These are phyloP conservation scores for Apiospora hydei DNA, from an alignment of 2,329 filamentous ascomycete species.

Conservation along the genomic window DNA sequence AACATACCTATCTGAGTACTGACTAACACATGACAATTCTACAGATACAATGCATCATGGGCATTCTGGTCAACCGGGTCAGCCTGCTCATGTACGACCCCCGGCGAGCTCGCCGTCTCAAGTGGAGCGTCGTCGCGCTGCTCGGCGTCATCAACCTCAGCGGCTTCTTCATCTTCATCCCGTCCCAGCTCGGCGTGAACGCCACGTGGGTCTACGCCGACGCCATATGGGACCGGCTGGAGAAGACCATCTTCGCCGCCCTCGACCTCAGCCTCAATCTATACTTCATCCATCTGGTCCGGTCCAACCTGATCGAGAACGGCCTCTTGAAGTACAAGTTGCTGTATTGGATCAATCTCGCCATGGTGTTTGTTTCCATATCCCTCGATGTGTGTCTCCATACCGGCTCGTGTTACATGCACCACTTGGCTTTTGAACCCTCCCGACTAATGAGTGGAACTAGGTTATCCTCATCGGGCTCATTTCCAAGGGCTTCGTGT, in stretches of 20 bases:
- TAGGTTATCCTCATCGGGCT: neutral
- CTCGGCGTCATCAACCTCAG: conserved; percentile 13
- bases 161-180: conserved; percentile 18
- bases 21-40: neutral
- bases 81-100: neutral
- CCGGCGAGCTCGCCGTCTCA: neutral
- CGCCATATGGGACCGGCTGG: neutral
- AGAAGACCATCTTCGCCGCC: conserved; percentile 1
- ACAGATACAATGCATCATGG: conserved; percentile 14
- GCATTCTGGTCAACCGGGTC: conserved; percentile 1
- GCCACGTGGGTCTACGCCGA: neutral
- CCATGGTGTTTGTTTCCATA: conserved; percentile 16
- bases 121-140: neutral
- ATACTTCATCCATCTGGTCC: conserved; percentile 8
- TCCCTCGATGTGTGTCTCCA: conserved; percentile 8
- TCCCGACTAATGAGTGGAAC: neutral
- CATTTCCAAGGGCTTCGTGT: conserved; percentile 8
- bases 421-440: neutral
- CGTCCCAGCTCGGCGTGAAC: conserved; percentile 1
- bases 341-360: conserved; percentile 10
- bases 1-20: neutral
- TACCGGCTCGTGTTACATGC: neutral
- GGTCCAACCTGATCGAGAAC: neutral
- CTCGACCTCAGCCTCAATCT: conserved; percentile 19
- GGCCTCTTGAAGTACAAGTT: conserved; percentile 1